phyloP scores from a whole-genome alignment of 306 rosid genomes.

The Ammopiptanthus mongolicus region DNA sequence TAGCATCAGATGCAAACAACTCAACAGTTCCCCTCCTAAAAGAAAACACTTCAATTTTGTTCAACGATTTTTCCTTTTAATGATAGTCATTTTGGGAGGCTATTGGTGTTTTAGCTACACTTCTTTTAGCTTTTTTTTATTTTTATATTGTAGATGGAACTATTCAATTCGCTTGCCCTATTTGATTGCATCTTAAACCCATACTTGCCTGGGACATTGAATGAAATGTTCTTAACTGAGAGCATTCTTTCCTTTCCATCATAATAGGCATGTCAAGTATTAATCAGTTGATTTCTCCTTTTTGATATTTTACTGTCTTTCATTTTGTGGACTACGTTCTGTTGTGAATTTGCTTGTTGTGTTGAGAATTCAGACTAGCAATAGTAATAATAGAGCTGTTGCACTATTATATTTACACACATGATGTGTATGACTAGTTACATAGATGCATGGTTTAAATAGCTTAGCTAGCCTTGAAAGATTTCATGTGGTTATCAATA shows the following conservation, averaged over 20 bases:
- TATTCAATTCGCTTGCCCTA: constrained; percentile 5
- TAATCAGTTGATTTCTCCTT: background rate
- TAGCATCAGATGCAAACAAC: constrained; percentile 19
- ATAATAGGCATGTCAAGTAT: background rate
- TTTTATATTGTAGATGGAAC: background rate
- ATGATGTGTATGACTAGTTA: background rate
- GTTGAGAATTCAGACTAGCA: background rate
- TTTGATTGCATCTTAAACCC: background rate
- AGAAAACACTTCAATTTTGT: constrained; percentile 9
- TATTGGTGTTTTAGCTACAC: background rate
- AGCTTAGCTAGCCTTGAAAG: background rate
- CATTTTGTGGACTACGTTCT: background rate
- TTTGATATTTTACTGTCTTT: background rate
- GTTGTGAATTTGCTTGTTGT: background rate
- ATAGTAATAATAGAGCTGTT: background rate
- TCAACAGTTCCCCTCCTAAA: background rate
- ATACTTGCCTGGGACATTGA: background rate
- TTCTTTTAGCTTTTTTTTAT: background rate
- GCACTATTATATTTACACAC: background rate
- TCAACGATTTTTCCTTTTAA: background rate
- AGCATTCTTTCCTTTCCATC: background rate
- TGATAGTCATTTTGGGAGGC: constrained; percentile 1
- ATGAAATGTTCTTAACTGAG: background rate
- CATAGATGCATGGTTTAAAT: background rate
- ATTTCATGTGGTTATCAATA: background rate